Base-by-base conservation (phyloP, 1,284 basidiomycete genomes). In the Sparassis latifolia region DNA sequence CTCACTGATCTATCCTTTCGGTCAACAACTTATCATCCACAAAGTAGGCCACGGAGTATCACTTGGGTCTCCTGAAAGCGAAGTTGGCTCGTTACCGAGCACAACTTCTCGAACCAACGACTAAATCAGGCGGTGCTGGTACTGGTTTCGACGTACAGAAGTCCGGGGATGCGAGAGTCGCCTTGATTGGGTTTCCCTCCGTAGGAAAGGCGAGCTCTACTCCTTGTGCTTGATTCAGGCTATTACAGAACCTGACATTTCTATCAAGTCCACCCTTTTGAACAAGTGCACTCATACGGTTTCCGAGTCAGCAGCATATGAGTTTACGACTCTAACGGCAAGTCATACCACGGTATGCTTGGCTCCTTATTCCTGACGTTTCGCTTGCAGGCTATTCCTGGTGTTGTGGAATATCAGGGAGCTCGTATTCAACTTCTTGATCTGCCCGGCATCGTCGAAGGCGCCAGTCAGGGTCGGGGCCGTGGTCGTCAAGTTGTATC, bases 361-460 rank as follows among this genome's bases (percentile, higher is more conserved):
- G 40, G 48, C 53, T 10, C 7, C 10, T 33, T 5, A 44, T 30
- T 29, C 31, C 7, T 44, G 28, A 20, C n/a, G 32, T 50, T 42
- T 12, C 27, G 27, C 31, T 44, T 49, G 20, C 59, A 91, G 81
- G 93, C 93, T 4, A 97, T 97, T 58, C 93, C 94, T 40, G 94
- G 94, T 53, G 96, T 95, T 27, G 80, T 97, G 28, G 93, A 97
- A 63, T 89, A 97, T 63, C 84, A 95, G 65, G 94, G 94, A 31
- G 92, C 93, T 10, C 79, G 91, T 42, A 93, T 97, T 52, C 94
- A 97, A 65, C 77, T 99, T 44, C 80, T 97, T 31, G 96, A 99
- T 81, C 71, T 99, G 50, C 96, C 96, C 2, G 96, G 96, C 70
- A 99, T 99, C 63, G 93, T 98, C 28, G 95, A 98, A 69, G 96